Conservation (phyloP, 805 yeast species). For the Cyberlindnera petersonii region DNA sequence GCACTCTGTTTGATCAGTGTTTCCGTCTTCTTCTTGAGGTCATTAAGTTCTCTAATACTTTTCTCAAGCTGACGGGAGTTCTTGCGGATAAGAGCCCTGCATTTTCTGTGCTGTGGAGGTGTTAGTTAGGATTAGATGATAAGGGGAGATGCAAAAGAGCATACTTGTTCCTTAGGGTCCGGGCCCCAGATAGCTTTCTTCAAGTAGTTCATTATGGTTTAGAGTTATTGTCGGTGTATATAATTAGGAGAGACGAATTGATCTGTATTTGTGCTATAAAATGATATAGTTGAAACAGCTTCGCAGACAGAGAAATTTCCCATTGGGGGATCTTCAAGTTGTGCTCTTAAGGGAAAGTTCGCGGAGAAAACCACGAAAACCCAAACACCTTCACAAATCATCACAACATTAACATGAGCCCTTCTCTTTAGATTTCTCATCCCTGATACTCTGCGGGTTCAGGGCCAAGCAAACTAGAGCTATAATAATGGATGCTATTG, state of each 20-base stretch:
- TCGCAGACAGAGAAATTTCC: too few relatives aligned
- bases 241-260: too few relatives aligned
- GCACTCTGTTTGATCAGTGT: slow-evolving; percentile 69
- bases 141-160: slow-evolving; percentile 18
- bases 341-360: too few relatives aligned
- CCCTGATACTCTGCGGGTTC: not conserved
- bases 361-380: too few relatives aligned
- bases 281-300: too few relatives aligned
- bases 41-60: slow-evolving; percentile 50
- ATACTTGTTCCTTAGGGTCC: slow-evolving; percentile 78
- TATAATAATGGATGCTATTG: slow-evolving; percentile 58
- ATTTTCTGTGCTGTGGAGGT: slow-evolving; percentile 46
- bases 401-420: too few relatives aligned
- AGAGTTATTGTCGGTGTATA: too few relatives aligned
- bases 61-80: slow-evolving; percentile 83
- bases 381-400: too few relatives aligned
- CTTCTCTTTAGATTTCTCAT: not conserved
- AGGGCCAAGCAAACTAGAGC: not conserved
- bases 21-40: slow-evolving; percentile 75
- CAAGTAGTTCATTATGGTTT: slow-evolving; percentile 83
- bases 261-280: too few relatives aligned
- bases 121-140: not conserved
- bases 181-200: slow-evolving; percentile 95
- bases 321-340: too few relatives aligned
- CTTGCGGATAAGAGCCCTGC: slow-evolving; percentile 75